Base-by-base conservation (phyloP, 2,329 filamentous ascomycete genomes). In the Penicillium hordei region DNA sequence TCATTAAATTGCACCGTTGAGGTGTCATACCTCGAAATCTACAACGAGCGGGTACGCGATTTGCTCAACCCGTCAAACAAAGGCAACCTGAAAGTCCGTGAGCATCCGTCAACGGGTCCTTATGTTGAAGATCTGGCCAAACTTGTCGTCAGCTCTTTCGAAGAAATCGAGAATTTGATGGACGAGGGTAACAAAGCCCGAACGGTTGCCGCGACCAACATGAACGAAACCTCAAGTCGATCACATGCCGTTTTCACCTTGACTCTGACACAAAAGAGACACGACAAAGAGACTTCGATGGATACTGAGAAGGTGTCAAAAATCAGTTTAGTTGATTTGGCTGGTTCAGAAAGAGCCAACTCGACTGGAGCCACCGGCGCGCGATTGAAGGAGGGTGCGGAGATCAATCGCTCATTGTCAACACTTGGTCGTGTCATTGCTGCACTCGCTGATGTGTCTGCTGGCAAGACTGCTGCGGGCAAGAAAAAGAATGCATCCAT, bases 181-280 rank as follows among this genome's bases (percentile, higher is more conserved):
- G 94, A 99, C 72, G 93, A 97, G 77, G 94, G 94, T 70, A 99
- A 99, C 81, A 99, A 99, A 78, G 94, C 94, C 34, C 85, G 94
- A 81, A 99, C 94, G 0, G 94, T 99, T 39, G 94, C 94, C 3
- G 94, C 94, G 8, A 99, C 94, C 39, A 99, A 97, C 83, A 99
- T 99, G 94, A 99, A 99, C 81, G 94, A 97, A 77, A 99, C 95
- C 0, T 97, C 92, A 59, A 96, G 92, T 84, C 89, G 94, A 81
- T 97, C 93, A 73, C 94, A 99, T 76, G 94, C 94, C 40, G 95
- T 99, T 51, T 99, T 99, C 74, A 99, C 95, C 21, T 81, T 99
- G 53, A 97, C 93, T 70, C 81, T 99, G 46, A 96, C 92, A 0
- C 94, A 99, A 75, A 97, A 97, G 75, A 87, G 90, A 60, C 89